Percentiles rank a stretch among this genome's conserved stretches.
Conservation (phyloP, 2,329 filamentous ascomycete genomes). For the Ophiocordyceps camponoti-rufipedis region DNA sequence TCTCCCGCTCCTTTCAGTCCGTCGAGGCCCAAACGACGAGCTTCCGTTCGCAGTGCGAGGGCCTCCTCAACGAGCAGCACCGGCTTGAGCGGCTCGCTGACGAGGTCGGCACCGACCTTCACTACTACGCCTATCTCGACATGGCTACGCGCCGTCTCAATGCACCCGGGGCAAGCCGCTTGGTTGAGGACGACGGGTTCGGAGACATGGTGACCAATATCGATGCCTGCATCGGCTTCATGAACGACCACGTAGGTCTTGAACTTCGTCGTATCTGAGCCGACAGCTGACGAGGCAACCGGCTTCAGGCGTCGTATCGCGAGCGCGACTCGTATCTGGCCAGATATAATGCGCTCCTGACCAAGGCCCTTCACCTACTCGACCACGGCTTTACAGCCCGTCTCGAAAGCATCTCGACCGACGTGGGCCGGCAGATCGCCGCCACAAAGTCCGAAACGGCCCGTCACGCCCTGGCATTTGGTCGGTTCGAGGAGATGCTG, state of each 20-base stretch:
- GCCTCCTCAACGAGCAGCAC: constrained; percentile 64
- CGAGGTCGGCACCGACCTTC: constrained; percentile 73
- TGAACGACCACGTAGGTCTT: constrained; percentile 58
- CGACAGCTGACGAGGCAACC: background rate
- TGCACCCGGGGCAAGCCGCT: constrained; percentile 70
- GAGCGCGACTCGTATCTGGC: constrained; percentile 79
- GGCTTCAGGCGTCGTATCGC: constrained; percentile 52
- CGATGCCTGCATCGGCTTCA: constrained; percentile 83
- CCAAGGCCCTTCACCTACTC: constrained; percentile 43
- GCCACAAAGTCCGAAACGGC: constrained; percentile 40
- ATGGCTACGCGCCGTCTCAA: constrained; percentile 80
- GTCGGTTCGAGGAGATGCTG: constrained; percentile 39
- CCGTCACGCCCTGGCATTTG: constrained; percentile 39
- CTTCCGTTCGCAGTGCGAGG: constrained; percentile 84
- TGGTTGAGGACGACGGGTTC: constrained; percentile 73
- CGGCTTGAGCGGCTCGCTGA: constrained; percentile 64
- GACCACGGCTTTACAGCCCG: constrained; percentile 36
- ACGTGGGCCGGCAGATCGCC: constrained; percentile 34
- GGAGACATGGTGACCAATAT: constrained; percentile 74
- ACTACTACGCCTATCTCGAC: constrained; percentile 88
- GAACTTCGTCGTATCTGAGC: too few relatives aligned
- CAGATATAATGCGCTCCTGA: constrained; percentile 66
- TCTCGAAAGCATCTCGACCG: constrained; percentile 32
- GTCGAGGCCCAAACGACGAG: constrained; percentile 85
- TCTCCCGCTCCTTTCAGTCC: constrained; percentile 72